Evolutionary conservation across 108 stramenopile species (phyloP).

Genomic region (Fragilaria radians): DNA sequence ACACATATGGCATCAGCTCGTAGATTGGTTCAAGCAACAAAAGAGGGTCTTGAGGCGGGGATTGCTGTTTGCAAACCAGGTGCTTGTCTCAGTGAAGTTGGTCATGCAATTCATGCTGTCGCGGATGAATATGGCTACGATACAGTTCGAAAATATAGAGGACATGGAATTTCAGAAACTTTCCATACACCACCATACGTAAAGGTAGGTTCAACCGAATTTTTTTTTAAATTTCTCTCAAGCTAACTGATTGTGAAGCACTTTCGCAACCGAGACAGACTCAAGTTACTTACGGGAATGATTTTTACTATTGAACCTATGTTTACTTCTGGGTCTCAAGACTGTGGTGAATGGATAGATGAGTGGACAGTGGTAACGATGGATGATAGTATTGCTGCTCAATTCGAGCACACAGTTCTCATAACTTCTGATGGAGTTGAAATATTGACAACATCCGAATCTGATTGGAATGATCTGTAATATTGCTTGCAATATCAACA

Average conservation of each 20-base stretch:
- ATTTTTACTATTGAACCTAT: conserved; percentile 99
- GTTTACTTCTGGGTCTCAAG: conserved; percentile 86
- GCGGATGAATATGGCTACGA: conserved; percentile 64
- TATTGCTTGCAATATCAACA: too few species aligned
- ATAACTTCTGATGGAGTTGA: too few species aligned
- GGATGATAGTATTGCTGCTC: conserved; percentile 81
- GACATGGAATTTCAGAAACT: conserved; percentile 93
- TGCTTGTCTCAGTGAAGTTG: conserved; percentile 86
- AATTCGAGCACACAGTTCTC: too few species aligned
- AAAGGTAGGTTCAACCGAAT: too few species aligned
- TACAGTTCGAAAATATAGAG: conserved; percentile 87
- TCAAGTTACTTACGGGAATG: too few species aligned
- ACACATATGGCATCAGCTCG: too few species aligned
- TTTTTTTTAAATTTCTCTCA: too few species aligned
- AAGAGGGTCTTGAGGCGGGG: conserved; percentile 67
- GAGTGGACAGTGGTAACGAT: conserved; percentile 95
- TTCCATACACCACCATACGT: conserved; percentile 93
- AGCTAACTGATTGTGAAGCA: too few species aligned
- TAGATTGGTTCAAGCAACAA: conserved; percentile 70
- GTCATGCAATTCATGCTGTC: conserved; percentile 76
- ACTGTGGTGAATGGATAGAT: conserved; percentile 90
- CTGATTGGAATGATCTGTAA: too few species aligned
- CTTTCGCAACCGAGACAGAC: too few species aligned
- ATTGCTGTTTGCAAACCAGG: conserved; percentile 80
- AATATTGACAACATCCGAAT: too few species aligned